phyloP scores from a whole-genome alignment of 768 basidiomycete species.

The Hygrophoropsis aurantiaca region DNA sequence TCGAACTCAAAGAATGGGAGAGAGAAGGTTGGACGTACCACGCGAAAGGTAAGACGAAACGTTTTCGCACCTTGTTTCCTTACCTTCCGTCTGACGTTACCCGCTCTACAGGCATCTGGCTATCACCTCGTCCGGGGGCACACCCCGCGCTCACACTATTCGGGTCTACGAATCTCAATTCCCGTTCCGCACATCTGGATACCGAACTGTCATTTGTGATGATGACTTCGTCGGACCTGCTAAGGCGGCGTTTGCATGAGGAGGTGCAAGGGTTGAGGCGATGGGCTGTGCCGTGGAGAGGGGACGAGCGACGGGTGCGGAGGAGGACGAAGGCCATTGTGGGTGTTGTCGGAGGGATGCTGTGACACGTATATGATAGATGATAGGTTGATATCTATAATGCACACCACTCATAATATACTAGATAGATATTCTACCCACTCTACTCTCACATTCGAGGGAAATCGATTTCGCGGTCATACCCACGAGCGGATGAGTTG shows the following conservation, averaged over 20 bases:
- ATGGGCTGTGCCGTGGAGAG: constrained; percentile 59
- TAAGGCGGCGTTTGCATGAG: constrained; percentile 49
- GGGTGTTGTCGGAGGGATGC: constrained; percentile 66
- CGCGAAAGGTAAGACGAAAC: constrained; percentile 74
- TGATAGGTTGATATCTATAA: too few species aligned
- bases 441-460: background rate
- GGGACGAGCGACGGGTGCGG: constrained; percentile 55
- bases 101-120: constrained; percentile 72
- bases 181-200: constrained; percentile 86
- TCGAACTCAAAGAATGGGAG: constrained; percentile 87
- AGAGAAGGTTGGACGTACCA: constrained; percentile 95
- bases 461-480: too few species aligned
- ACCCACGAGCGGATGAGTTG: too few species aligned
- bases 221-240: constrained; percentile 56
- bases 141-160: constrained; percentile 78
- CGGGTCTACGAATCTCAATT: constrained; percentile 93
- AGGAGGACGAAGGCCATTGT: constrained; percentile 65
- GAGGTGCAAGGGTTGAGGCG: constrained; percentile 54
- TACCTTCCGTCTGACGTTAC: too few species aligned
- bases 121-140: constrained; percentile 55
- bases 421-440: background rate
- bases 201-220: constrained; percentile 90
- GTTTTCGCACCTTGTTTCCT: background rate
- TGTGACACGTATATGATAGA: constrained; percentile 35
- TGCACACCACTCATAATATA: too few species aligned